phyloP scores from a whole-genome alignment of 345 rosid species.

The Syzygium jambos region DNA sequence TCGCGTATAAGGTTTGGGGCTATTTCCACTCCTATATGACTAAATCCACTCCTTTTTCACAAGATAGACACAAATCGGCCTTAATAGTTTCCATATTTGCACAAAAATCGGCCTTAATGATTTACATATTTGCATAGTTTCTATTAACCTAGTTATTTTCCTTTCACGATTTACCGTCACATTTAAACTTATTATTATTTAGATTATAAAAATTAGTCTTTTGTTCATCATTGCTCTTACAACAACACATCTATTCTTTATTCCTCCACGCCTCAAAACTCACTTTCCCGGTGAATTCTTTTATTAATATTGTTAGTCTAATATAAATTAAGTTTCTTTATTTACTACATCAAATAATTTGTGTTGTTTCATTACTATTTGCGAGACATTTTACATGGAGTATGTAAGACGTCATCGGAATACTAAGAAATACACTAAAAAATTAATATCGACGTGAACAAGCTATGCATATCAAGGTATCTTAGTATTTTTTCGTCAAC shows the following conservation, averaged over 20 bases:
- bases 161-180: not conserved
- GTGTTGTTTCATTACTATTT: not conserved
- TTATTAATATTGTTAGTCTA: not conserved
- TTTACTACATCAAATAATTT: not conserved
- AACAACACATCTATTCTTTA: not conserved
- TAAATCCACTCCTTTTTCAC: not conserved
- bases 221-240: not conserved
- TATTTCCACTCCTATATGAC: not conserved
- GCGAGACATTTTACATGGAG: not conserved
- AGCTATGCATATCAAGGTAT: not conserved
- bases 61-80: not conserved
- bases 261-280: not conserved
- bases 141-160: not conserved
- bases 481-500: not conserved
- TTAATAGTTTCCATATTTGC: no score
- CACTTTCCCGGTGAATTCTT: not conserved
- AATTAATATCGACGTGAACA: not conserved
- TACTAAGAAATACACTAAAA: not conserved
- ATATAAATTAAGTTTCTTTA: not conserved
- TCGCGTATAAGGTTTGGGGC: not conserved
- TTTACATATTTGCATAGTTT: not conserved
- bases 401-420: not conserved
- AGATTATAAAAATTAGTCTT: not conserved
- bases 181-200: not conserved
- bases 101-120: not conserved